Evolutionary conservation across 2,329 filamentous ascomycete species (phyloP), one percentile per base, ranked within the genome.

Genomic region (Ceratocystis lukuohia): DNA sequence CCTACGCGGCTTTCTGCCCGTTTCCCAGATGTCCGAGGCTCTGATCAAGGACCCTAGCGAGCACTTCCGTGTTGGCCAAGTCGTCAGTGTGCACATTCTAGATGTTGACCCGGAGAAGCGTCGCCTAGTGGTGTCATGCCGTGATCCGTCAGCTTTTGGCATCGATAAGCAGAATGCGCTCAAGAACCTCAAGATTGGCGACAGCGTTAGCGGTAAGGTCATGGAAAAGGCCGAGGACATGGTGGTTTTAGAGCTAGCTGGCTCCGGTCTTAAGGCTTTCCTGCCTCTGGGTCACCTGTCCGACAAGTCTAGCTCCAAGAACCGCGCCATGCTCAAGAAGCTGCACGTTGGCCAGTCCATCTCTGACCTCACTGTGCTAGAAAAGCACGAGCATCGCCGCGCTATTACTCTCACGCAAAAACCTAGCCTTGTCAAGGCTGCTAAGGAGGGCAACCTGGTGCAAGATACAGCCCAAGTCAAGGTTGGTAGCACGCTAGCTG

Each of bases 1-100:
- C 7, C 80, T 99, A 22, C 84, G 85, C 70, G 95, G 88, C 7
- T 99, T 95, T 78, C 80, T 99, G 65, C 94, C 94, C 1, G 87
- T 96, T 0, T 89, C 89, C 1, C 93, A 99, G 76, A 99, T 99
- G 94, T 97, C 94, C 74, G 94, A 99, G 74, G 91, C 92, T 10
- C 96, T 88, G 73, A 96, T 99, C 72, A 84, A 88, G 70, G 89
- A 96, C 72, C 91, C 94, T 3, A 84, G 84, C 59, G 86, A 95
- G 72, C 92, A 97, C 76, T 99, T 99, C 78, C 86, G 88, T 45
- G 77, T 86, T 56, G 95, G 94, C 0, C 94, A 99, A 74, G 93
- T 96, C 1, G 88, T 99, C 70, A 95, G 85, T 72, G 89, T 96
- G 22, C 89, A 93, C 72, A 85, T 95, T n/a, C 76, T 96, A 44